A percentile compares a stretch with the other conserved stretches of the same genome.
Evolutionary conservation across 2,329 filamentous ascomycete species (phyloP).

Genomic region (Neopestalotiopsis clavispora): DNA sequence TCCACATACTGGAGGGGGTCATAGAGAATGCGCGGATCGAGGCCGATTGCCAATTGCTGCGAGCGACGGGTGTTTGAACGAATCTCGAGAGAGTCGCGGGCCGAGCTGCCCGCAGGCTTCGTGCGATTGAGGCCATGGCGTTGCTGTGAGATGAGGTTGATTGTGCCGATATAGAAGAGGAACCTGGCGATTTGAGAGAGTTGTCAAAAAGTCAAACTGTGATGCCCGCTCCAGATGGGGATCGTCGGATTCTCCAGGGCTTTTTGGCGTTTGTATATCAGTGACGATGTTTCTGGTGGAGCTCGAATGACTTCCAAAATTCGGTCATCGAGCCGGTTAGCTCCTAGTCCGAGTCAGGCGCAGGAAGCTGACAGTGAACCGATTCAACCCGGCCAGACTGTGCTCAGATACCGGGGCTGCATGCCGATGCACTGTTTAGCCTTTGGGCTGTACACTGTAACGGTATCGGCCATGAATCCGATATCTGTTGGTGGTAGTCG

Average conservation of each 20-base stretch:
- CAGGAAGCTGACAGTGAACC: not conserved
- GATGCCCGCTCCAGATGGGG: not conserved
- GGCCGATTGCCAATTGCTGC: conserved; percentile 42
- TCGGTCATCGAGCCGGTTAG: conserved; percentile 11
- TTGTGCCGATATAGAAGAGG: not conserved
- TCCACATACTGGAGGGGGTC: conserved; percentile 46
- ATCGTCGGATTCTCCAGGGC: not conserved
- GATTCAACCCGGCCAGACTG: not conserved
- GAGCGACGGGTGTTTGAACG: conserved; percentile 36
- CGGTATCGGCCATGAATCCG: not conserved
- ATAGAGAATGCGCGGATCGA: conserved; percentile 52
- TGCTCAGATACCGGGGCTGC: not conserved
- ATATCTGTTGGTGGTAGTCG: not conserved
- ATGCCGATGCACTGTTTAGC: not conserved
- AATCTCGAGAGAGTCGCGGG: conserved; percentile 49
- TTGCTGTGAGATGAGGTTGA: not conserved
- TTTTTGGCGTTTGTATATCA: not conserved
- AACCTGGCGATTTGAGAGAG: not conserved
- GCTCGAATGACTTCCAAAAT: conserved; percentile 13
- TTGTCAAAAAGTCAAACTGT: not conserved
- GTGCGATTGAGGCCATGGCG: conserved; percentile 57
- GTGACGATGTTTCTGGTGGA: conserved; percentile 10
- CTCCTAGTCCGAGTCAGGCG: conserved; percentile 1
- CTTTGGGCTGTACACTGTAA: not conserved
- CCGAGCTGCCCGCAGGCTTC: conserved; percentile 56